Conservation (phyloP, 73 alveolate species). For the Paramecium pentaurelia region DNA sequence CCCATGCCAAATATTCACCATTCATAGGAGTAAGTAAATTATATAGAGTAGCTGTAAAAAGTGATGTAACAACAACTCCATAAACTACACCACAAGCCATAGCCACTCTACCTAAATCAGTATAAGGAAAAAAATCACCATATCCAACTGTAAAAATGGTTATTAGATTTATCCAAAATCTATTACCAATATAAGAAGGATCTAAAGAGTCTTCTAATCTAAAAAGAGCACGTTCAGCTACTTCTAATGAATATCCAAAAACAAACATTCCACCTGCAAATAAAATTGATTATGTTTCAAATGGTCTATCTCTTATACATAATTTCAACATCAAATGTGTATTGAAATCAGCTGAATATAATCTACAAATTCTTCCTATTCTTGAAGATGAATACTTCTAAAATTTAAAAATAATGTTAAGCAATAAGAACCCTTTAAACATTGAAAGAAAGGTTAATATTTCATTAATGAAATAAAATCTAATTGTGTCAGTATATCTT, state of each 20-base stretch:
- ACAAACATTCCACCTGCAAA: conserved; percentile 20
- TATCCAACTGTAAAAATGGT: conserved; percentile 33
- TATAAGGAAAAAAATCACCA: conserved; percentile 41
- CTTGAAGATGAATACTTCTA: neutral
- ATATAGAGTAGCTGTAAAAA: neutral
- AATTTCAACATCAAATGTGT: conserved; percentile 6
- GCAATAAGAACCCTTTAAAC: neutral
- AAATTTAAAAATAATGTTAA: neutral
- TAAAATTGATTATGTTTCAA: neutral
- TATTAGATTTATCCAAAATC: neutral
- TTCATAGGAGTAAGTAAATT: neutral
- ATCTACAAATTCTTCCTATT: conserved; percentile 33
- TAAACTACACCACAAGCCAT: neutral
- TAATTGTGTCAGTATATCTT: neutral
- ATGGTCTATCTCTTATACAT: neutral
- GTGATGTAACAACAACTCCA: neutral
- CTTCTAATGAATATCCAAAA: neutral
- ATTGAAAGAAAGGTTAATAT: neutral
- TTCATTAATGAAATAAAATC: conserved; percentile 12
- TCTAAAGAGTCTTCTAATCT: neutral
- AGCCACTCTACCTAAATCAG: conserved; percentile 37
- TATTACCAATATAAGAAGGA: neutral
- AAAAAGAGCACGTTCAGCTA: neutral
- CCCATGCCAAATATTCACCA: conserved; percentile 36
- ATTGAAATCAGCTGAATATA: conserved; percentile 7